Conservation (phyloP, 2,329 filamentous ascomycete species). For the Colletotrichum tamarilloi region DNA sequence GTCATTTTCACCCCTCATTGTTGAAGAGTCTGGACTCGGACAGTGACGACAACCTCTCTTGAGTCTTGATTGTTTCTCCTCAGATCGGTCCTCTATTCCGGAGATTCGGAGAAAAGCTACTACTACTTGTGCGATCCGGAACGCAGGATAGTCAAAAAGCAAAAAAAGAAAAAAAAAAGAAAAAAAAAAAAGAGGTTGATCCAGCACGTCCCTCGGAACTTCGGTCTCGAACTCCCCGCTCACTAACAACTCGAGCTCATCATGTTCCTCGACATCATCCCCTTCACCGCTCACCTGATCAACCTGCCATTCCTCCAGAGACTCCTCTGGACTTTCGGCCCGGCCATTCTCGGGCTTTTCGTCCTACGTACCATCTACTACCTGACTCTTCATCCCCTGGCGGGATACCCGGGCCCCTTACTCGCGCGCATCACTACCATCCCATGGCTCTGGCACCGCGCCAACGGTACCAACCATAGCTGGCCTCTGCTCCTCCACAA, state of each 20-base stretch:
- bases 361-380: constrained; percentile 31
- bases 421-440: constrained; percentile 26
- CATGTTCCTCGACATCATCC: constrained; percentile 18
- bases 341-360: constrained; percentile 7
- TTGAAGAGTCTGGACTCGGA: neutral
- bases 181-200: neutral
- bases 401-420: constrained; percentile 27
- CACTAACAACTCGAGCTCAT: neutral
- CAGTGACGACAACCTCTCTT: neutral
- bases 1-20: neutral
- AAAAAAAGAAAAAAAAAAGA: neutral
- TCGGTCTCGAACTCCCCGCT: neutral
- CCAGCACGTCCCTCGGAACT: neutral
- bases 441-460: constrained; percentile 28
- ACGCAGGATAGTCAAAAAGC: neutral
- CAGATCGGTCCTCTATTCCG: neutral
- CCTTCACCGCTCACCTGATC: neutral
- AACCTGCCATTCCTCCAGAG: neutral
- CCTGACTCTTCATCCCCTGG: constrained; percentile 26
- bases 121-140: neutral
- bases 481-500: constrained; percentile 36
- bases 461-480: constrained; percentile 29
- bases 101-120: neutral
- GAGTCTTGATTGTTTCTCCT: neutral
- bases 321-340: neutral